Evolutionary conservation across 176 grass and related monocot genomes (phyloP), one percentile per base, ranked within the genome.

Genomic region (Oryza glaberrima): DNA sequence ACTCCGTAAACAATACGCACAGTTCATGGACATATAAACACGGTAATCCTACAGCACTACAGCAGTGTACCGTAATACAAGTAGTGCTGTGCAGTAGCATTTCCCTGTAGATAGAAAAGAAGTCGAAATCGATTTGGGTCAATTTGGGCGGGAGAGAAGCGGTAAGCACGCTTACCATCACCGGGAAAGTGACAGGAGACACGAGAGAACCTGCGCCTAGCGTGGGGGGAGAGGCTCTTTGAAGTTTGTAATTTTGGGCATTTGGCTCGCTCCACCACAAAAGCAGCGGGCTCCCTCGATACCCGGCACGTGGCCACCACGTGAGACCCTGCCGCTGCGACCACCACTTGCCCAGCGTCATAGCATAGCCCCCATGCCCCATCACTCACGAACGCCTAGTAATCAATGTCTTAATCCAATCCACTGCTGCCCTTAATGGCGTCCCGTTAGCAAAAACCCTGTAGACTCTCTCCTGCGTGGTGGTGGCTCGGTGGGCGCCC

Each of bases 171-270:
- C 9, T 12, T 84, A 83, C 10, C 38, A 12, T n/a, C 81, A 90
- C 89, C 89, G 64, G 82, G 34, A n/a, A 30, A 30, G 89, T 75
- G 61, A 83, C 12, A 1, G 13, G n/a, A 80, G n/a, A 80, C 76
- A 6, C 19, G 32, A 75, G 32, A 75, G 6, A 13, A 34, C 63
- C 30, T 32, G 63, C 63, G 54, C 54, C 54, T 58, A 56, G 52
- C 52, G 52, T 1, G 52, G n/a, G 40, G 4, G 35, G 35, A 36
- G 35, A 36, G 35, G 65, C 74, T 23, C 88, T 38, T 70, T 11
- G 76, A 68, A 65, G 43, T 87, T 80, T 87, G 85, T 83, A 91
- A 87, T 56, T 83, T 90, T 88, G 79, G 89, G n/a, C 28, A 26
- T 26, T 46, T 35, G 43, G 80, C 40, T 68, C 22, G 78, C 43